phyloP scores from a whole-genome alignment of 306 rosid genomes.

The Chamaecrista fasciculata region DNA sequence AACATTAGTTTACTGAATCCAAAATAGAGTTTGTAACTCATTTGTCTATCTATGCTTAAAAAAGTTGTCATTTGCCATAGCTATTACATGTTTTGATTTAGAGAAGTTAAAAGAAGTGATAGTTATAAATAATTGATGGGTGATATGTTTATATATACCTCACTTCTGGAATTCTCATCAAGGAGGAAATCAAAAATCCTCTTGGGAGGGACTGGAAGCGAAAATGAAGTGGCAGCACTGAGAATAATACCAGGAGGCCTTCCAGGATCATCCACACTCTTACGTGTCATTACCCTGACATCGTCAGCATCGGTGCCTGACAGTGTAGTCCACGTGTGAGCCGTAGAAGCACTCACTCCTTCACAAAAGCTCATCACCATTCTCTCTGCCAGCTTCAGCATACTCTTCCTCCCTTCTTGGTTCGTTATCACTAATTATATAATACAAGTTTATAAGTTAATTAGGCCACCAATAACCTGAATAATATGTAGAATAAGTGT shows the following conservation, averaged over 20 bases:
- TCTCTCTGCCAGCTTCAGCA: conserved; percentile 96
- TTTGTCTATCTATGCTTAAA: too few relatives aligned
- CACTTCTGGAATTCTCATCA: conserved; percentile 84
- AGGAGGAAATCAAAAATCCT: conserved; percentile 92
- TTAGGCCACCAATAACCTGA: too few relatives aligned
- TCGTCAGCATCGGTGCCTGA: conserved; percentile 97
- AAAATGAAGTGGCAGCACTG: conserved; percentile 95
- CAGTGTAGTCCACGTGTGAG: conserved; percentile 93
- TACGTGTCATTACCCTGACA: conserved; percentile 93
- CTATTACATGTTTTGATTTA: too few relatives aligned
- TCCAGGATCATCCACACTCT: conserved; percentile 94
- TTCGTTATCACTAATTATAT: conserved; percentile 61
- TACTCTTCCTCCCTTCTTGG: conserved; percentile 95
- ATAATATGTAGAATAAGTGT: too few relatives aligned
- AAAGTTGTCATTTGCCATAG: too few relatives aligned
- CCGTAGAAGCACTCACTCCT: conserved; percentile 89
- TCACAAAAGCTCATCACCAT: conserved; percentile 95
- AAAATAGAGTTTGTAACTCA: too few relatives aligned
- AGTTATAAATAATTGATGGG: too few relatives aligned
- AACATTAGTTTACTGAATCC: too few relatives aligned
- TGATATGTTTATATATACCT: conserved; percentile 44
- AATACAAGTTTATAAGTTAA: too few relatives aligned
- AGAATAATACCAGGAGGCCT: conserved; percentile 94
- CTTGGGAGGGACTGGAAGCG: conserved; percentile 92
- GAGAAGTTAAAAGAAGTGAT: too few relatives aligned